Conservation (phyloP, 768 basidiomycete genomes). For the Amanita rimosa region DNA sequence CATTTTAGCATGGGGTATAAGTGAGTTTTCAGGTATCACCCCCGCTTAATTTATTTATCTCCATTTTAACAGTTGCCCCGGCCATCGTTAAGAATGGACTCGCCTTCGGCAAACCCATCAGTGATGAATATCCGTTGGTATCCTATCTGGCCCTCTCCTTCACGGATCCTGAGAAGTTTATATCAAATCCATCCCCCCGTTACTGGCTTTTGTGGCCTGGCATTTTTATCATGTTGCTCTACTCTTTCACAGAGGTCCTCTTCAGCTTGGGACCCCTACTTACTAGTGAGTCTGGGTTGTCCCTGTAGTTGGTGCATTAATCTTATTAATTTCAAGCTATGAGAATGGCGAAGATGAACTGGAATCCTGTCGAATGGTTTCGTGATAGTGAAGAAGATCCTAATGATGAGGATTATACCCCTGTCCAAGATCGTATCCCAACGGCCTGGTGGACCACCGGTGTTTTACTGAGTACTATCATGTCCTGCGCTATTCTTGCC, state of each 20-base stretch:
- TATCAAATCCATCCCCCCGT: constrained; percentile 36
- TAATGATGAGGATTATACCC: constrained; percentile 39
- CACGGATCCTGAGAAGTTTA: constrained; percentile 27
- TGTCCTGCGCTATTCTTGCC: constrained; percentile 41
- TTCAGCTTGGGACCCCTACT: constrained; percentile 27
- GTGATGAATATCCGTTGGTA: constrained; percentile 29
- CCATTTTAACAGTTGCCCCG: constrained; percentile 30
- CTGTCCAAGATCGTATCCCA: constrained; percentile 43
- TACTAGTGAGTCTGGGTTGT: constrained; percentile 12
- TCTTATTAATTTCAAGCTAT: background rate
- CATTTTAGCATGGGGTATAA: constrained; percentile 51
- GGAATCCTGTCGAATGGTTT: constrained; percentile 22
- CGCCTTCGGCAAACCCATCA: constrained; percentile 28
- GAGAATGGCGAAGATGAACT: constrained; percentile 11
- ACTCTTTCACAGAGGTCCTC: constrained; percentile 43
- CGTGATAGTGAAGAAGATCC: constrained; percentile 16
- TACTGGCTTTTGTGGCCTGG: constrained; percentile 60
- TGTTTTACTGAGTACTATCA: constrained; percentile 32
- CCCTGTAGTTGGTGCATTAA: background rate
- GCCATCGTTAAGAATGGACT: constrained; percentile 39
- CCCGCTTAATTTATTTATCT: background rate
- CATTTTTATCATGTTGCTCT: constrained; percentile 49
- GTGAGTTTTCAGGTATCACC: constrained; percentile 15
- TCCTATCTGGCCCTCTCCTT: constrained; percentile 37
- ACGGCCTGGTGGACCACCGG: constrained; percentile 42